Evolutionary conservation across 2,329 filamentous ascomycete genomes (phyloP).

Genomic region (Penicillium janthinellum): DNA sequence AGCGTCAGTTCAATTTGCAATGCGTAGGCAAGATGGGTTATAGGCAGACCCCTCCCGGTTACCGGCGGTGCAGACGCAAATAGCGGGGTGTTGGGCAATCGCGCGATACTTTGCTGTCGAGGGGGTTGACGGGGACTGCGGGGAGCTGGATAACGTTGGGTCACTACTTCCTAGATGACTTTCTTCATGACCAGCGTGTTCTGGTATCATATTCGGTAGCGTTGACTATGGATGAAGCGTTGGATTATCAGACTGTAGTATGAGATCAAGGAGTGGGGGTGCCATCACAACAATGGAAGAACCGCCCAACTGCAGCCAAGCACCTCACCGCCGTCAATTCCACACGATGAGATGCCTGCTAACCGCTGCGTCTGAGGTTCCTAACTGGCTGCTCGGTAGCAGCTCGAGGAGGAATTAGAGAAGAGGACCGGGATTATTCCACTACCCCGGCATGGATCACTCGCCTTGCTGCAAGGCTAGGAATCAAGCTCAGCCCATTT

Average conservation of each 20-base stretch:
- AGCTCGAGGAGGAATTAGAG: slow-evolving; percentile 1
- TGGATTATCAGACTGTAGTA: background rate
- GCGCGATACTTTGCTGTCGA: background rate
- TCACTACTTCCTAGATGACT: background rate
- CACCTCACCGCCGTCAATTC: slow-evolving; percentile 24
- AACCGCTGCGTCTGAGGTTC: background rate
- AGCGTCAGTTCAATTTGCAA: slow-evolving; percentile 20
- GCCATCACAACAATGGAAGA: background rate
- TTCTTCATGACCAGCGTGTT: background rate
- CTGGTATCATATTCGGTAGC: background rate
- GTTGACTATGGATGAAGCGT: no score
- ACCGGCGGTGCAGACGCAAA: slow-evolving; percentile 28
- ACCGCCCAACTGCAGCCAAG: slow-evolving; percentile 23
- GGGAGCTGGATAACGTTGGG: no score
- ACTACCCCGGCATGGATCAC: slow-evolving; percentile 17
- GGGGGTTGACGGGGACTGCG: background rate
- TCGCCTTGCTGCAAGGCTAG: slow-evolving; percentile 18
- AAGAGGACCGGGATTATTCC: background rate
- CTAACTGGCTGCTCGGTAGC: slow-evolving; percentile 7
- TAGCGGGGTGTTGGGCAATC: slow-evolving; percentile 10
- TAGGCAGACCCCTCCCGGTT: slow-evolving; percentile 13
- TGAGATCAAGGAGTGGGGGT: background rate
- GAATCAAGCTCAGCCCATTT: slow-evolving; percentile 19
- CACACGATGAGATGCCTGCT: slow-evolving; percentile 3
- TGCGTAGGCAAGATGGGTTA: slow-evolving; percentile 13